Evolutionary conservation across 345 rosid species (phyloP).

Genomic region (Leavenworthia alabamica): DNA sequence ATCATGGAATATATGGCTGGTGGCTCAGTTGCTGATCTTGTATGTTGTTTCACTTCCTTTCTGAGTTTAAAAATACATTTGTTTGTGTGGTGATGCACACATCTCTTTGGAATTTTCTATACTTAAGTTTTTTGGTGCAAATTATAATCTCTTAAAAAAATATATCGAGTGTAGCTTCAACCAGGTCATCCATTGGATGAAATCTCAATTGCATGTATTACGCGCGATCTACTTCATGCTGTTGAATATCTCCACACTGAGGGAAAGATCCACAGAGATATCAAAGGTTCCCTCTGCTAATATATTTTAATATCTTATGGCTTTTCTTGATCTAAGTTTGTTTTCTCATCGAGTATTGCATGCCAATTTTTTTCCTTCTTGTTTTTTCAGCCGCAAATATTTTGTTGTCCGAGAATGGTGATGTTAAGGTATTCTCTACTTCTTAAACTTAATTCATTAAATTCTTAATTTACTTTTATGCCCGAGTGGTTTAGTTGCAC

Average conservation of each 20-base stretch:
- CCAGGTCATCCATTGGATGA: conserved; percentile 91
- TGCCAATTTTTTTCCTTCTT: conserved; percentile 21
- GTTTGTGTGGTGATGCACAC: conserved; percentile 6
- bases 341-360: conserved; percentile 12
- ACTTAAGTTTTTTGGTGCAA: conserved; percentile 4
- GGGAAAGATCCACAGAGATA: no score
- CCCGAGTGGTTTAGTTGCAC: background rate
- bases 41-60: conserved; percentile 35
- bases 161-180: conserved; percentile 61
- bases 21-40: no score
- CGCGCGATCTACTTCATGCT: conserved; percentile 95
- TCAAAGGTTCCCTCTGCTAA: conserved; percentile 51
- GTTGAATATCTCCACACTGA: no score
- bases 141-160: conserved; percentile 4
- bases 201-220: conserved; percentile 82
- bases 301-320: background rate
- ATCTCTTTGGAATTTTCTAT: background rate
- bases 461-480: background rate
- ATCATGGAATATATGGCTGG: conserved; percentile 99
- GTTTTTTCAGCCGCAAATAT: conserved; percentile 88
- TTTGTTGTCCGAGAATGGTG: conserved; percentile 88
- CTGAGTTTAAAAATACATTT: conserved; percentile 3
- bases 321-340: conserved; percentile 9
- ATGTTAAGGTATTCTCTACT: conserved; percentile 73
- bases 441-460: conserved; percentile 7